Evolutionary conservation across 2,329 filamentous ascomycete species (phyloP), one percentile per base, ranked within the genome.

Genomic region (Lachnellula occidentalis): DNA sequence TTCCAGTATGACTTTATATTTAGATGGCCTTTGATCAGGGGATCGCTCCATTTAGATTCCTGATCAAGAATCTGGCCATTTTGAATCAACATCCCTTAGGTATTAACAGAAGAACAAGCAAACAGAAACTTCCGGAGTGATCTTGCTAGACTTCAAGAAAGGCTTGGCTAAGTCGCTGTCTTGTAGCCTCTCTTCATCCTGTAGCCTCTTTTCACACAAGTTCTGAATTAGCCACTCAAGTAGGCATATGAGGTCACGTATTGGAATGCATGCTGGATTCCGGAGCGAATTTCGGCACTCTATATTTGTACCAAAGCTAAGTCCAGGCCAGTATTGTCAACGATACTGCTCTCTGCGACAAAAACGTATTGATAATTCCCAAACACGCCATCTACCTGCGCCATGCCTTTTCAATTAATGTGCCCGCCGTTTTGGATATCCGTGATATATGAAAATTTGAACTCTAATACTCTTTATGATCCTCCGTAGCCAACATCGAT

Each of bases 401-500:
- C 51, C 24, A 39, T 45, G 22, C 54, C 17, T 54, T 39, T 57
- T 51, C 51, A 54, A 46, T 36, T 17, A n/a, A 37, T 36, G 51
- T 48, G 51, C 51, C 51, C 42, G 15, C 51, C 36, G 12, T 45
- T 54, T 54, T 51, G 21, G 43, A 46, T 46, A 46, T 46, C 43
- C 21, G 11, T 17, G 27, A 27, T 51, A 50, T 17, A 48, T 36
- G 45, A 37, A 48, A 27, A 34, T 22, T 45, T 21, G 27, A 14
- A 17, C 36, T 39, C 36, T 17, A 39, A 6, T 39, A 56, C 43
- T 36, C 12, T 9, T 58, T 34, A 58, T 49, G 55, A 50, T 45
- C 50, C 52, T 42, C 53, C 55, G 37, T 56, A 55, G 22, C 58
- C 57, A 45, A 66, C 61, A 57, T 64, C 55, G 45, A 67, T 61